Conservation (phyloP, 192 early-diverging fungal species). For the Coemansia sp. region DNA sequence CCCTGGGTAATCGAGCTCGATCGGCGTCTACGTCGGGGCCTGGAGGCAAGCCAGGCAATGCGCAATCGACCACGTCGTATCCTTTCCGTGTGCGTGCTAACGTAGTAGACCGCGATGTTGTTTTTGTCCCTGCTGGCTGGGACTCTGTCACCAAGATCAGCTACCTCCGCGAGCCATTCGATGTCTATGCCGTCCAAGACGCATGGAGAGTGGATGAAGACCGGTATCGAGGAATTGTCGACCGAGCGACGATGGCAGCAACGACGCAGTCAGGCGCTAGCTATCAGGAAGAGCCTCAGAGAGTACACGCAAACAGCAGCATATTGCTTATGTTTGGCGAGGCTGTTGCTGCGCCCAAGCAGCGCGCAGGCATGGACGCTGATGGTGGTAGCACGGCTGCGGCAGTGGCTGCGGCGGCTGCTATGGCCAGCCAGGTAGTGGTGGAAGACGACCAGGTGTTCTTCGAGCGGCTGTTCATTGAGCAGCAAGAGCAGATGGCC, state of each 20-base stretch:
- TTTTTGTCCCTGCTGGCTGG: slow-evolving; percentile 93
- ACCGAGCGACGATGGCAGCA: slow-evolving; percentile 20
- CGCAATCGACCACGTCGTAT: slow-evolving; percentile 32
- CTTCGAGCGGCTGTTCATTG: slow-evolving; percentile 77
- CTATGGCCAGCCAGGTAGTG: slow-evolving; percentile 64
- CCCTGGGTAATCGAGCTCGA: slow-evolving; percentile 4
- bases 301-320: slow-evolving; percentile 15
- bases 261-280: background rate
- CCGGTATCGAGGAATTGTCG: slow-evolving; percentile 38
- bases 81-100: slow-evolving; percentile 73
- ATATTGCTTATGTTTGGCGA: slow-evolving; percentile 42
- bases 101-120: slow-evolving; percentile 85
- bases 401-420: slow-evolving; percentile 54
- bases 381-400: slow-evolving; percentile 53
- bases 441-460: slow-evolving; percentile 92
- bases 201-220: slow-evolving; percentile 69
- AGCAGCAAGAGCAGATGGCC: slow-evolving; percentile 64
- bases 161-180: slow-evolving; percentile 75
- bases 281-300: slow-evolving; percentile 1
- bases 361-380: slow-evolving; percentile 65
- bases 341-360: slow-evolving; percentile 59
- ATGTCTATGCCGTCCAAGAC: slow-evolving; percentile 62
- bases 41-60: background rate
- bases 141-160: slow-evolving; percentile 90
- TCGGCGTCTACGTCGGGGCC: background rate